Base-by-base conservation (phyloP, 768 basidiomycete species). In the Butyriboletus loyo region DNA sequence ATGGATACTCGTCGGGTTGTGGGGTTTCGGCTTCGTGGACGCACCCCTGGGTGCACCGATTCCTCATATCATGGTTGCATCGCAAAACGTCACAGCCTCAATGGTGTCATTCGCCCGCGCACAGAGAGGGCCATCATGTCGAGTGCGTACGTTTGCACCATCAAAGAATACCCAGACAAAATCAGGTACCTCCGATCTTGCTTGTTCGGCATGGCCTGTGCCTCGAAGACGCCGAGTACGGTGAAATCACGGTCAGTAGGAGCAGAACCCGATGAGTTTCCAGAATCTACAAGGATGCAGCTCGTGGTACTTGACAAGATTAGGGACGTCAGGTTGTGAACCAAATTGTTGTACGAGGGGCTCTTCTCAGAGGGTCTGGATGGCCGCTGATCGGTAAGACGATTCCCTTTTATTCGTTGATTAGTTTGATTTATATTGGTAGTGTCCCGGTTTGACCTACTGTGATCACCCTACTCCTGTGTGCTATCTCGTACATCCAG, bases 91-190 rank as follows among this genome's bases (percentile, higher is more conserved):
- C 46, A 36, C 4, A 42, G 13, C n/a, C 46, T 35, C 19, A 30
- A 30, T 8, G 52, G 34, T 7, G 49, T 38, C 41, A 51, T 49
- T 21, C 48, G 35, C 4, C 48, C 35, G 22, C 8, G 3, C 9
- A 41, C 36, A 19, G 41, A 48, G 14, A 53, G 48, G n/a, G 52
- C 41, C 41, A 50, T 9, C 25, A 43, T 32, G 31, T 38, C 48
- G 4, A 54, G 47, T 1, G 34, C 39, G 14, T 31, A 43, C 4
- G 52, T 44, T 14, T 31, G 48, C 9, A 43, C 47, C 52, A 37
- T 50, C 19, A 8, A 52, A n/a, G 34, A 4, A 19, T 7, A 38
- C 19, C 30, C 37, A 14, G 10, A 13, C 4, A 22, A 38, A 15
- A 54, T 42, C 2, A 27, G 2, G 24, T 51, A 44, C 24, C 1